Conservation (phyloP, 305 asterid species). For the Euphrasia arctica region DNA sequence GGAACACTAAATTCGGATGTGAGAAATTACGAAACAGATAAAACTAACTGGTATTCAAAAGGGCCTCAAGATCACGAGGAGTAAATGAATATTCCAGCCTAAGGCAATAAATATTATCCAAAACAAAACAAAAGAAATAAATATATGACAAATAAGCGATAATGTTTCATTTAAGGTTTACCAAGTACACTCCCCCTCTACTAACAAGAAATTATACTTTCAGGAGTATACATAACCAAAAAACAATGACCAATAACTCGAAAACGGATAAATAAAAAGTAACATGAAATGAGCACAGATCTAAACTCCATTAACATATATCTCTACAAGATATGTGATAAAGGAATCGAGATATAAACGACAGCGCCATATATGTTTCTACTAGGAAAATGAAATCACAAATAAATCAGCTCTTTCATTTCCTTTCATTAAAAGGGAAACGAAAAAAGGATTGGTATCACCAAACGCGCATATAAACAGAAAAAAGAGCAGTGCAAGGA, state of each 20-base stretch:
- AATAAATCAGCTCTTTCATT: not conserved
- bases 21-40: not conserved
- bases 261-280: too few relatives aligned
- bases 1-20: too few relatives aligned
- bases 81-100: conserved; percentile 3
- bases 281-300: too few relatives aligned
- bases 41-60: not conserved
- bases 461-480: not conserved
- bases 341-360: too few relatives aligned
- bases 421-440: not conserved
- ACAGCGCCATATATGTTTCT: not conserved
- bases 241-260: too few relatives aligned
- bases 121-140: not conserved
- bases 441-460: not conserved
- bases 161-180: not conserved
- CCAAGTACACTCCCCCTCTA: not conserved
- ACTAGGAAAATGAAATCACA: not conserved
- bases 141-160: not conserved
- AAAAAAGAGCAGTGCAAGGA: not conserved
- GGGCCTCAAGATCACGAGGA: not conserved
- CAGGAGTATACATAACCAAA: too few relatives aligned
- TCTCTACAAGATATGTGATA: too few relatives aligned
- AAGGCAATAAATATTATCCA: not conserved
- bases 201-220: not conserved
- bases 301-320: too few relatives aligned